phyloP scores from a whole-genome alignment of 2,329 filamentous ascomycete genomes.

The Trichophyton benhamiae region DNA sequence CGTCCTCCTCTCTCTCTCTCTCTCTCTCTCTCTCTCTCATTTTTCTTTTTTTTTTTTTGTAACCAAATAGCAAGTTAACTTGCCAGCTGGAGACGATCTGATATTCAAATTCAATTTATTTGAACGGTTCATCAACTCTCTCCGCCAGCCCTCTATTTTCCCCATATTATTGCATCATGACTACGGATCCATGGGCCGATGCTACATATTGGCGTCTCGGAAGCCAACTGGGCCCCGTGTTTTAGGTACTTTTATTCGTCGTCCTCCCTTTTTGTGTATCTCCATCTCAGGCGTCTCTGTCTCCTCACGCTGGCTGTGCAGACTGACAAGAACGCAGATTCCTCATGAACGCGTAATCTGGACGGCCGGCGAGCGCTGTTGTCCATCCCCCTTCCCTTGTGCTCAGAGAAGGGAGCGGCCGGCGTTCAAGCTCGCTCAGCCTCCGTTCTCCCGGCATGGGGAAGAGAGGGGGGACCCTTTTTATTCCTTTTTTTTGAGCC shows the following conservation, averaged over 20 bases:
- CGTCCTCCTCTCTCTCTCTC: too few relatives aligned
- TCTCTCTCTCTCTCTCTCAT: too few relatives aligned
- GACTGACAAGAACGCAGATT: neutral
- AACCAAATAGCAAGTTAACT: too few relatives aligned
- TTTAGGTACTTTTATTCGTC: neutral
- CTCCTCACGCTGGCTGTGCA: neutral
- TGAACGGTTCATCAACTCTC: neutral
- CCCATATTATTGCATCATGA: neutral
- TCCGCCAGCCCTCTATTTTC: neutral
- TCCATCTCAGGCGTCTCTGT: neutral
- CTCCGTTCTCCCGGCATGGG: neutral
- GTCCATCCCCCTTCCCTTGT: neutral
- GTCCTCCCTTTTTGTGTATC: neutral
- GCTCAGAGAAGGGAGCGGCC: neutral
- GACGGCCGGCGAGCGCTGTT: neutral
- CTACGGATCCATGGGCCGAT: neutral
- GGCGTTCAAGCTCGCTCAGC: neutral
- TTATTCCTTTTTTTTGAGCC: neutral
- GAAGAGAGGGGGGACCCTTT: neutral
- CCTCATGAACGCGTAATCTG: conserved; percentile 1
- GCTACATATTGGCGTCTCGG: neutral
- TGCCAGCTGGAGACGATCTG: neutral
- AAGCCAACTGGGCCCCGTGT: neutral
- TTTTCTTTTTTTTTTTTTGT: too few relatives aligned
- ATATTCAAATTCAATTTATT: neutral